Conservation (phyloP, 2,329 filamentous ascomycete genomes). For the Escovopsis sp. region DNA sequence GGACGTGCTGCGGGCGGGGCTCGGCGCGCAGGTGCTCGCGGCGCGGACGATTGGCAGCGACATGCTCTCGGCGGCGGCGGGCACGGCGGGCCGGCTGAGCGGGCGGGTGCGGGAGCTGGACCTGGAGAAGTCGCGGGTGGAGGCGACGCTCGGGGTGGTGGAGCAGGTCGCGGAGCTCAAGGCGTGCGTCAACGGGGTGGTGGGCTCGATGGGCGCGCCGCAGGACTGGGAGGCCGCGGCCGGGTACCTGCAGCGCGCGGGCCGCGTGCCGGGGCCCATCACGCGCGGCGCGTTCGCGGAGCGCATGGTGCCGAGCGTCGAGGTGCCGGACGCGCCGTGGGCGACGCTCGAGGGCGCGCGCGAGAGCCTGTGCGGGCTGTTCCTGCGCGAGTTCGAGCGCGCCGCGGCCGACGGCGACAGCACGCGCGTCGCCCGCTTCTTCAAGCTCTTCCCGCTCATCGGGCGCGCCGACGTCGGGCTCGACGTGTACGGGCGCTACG, state of each 20-base stretch:
- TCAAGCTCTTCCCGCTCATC: conserved; percentile 94
- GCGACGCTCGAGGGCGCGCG: conserved; percentile 76
- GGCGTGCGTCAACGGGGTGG: conserved; percentile 85
- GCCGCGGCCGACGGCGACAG: conserved; percentile 79
- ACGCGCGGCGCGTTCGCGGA: conserved; percentile 76
- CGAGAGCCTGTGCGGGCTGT: conserved; percentile 79
- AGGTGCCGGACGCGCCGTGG: conserved; percentile 83
- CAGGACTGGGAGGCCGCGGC: conserved; percentile 98
- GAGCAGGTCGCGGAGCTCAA: conserved; percentile 96
- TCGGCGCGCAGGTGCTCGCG: conserved; percentile 75
- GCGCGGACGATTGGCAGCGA: conserved; percentile 73
- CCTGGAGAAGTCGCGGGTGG: conserved; percentile 79
- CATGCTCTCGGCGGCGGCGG: conserved; percentile 77
- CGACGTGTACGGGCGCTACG: conserved; percentile 90
- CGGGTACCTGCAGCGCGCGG: conserved; percentile 71
- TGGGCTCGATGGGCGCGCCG: conserved; percentile 91
- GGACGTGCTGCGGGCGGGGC: conserved; percentile 74
- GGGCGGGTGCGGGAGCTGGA: conserved; percentile 78
- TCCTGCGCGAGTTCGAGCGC: conserved; percentile 88
- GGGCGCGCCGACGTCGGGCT: conserved; percentile 76
- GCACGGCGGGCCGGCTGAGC: conserved; percentile 74
- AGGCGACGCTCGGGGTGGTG: conserved; percentile 78
- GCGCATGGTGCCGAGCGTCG: conserved; percentile 84
- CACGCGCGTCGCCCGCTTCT: conserved; percentile 83
- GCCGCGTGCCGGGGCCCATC: conserved; percentile 66